Conservation (phyloP, 1,139 yeast species). For the Zygosaccharomyces sapae region DNA sequence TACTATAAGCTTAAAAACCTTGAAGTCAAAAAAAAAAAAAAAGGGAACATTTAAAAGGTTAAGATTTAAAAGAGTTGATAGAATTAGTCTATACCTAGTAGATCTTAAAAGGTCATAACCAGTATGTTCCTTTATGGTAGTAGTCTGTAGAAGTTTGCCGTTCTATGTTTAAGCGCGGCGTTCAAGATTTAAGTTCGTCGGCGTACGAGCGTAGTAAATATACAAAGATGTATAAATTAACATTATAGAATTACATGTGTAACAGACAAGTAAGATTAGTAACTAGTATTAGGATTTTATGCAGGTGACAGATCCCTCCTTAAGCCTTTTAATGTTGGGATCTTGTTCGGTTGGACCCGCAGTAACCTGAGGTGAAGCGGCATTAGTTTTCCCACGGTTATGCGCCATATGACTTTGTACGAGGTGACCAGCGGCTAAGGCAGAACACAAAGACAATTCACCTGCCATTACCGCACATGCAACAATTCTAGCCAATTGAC, state of each 20-base stretch:
- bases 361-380: constrained; percentile 20
- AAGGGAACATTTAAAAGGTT: too few relatives aligned
- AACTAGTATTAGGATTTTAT: constrained; percentile 45
- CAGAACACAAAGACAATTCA: constrained; percentile 67
- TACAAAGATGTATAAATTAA: background rate
- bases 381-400: constrained; percentile 53
- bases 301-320: constrained; percentile 70
- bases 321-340: constrained; percentile 44
- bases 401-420: constrained; percentile 98
- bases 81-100: too few relatives aligned
- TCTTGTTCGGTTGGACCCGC: constrained; percentile 38
- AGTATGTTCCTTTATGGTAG: background rate
- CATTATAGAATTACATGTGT: constrained; percentile 1
- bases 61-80: too few relatives aligned
- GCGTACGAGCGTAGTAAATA: background rate
- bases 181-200: background rate
- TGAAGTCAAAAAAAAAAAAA: too few relatives aligned
- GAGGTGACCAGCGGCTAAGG: constrained; percentile 96
- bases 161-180: background rate
- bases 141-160: background rate
- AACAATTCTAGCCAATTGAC: constrained; percentile 89
- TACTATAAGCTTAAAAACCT: too few relatives aligned
- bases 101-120: background rate
- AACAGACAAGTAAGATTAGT: background rate
- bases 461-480: constrained; percentile 97